Evolutionary conservation across 768 basidiomycete genomes (phyloP), one percentile per base, ranked within the genome.

Genomic region (Cystobasidiopsis lactophilus): DNA sequence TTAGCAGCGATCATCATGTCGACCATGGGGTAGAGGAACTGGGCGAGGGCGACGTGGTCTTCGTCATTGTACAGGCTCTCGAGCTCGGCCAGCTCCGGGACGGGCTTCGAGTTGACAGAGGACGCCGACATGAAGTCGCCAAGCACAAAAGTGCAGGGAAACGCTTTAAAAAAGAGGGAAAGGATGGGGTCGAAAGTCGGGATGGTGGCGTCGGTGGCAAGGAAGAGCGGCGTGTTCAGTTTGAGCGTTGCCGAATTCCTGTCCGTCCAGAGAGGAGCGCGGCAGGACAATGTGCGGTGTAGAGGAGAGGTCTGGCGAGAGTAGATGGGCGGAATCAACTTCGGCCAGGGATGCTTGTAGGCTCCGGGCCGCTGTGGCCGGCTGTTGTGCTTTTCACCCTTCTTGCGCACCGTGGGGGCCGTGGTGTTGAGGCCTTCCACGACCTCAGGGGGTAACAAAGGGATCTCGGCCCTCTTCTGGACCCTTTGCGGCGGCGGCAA

Each of bases 1-100:
- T 71, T 70, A 2, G 74, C 74, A 16, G 75, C 73, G 29, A 86
- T 73, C 67, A 82, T 69, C 5, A 77, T 80, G 61, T 84, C 82
- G 30, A 85, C 59, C 53, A 82, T 74, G 1, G 81, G 79, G 21
- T 74, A 59, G 11, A 81, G 53, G 57, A 75, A 74, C 16, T 55
- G 59, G 19, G 61, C 69, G 57, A 82, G 62, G 30, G 50, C 60
- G 26, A 74, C 63, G 2, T 73, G 72, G 57, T 80, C 79, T 38
- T 73, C 64, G 5, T 58, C 66, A 56, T 73, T 77, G 24, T 59
- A 61, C 48, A 75, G 44, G 16, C 53, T 52, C 31, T 66, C 64
- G 50, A 76, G 62, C 11, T 59, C 55, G 23, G 57, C 60, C 29
- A 66, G 52, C 1, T 52, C 49, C 21, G 29, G 45, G 33, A 59